phyloP scores from a whole-genome alignment of 345 rosid species.

The Firmiana major region DNA sequence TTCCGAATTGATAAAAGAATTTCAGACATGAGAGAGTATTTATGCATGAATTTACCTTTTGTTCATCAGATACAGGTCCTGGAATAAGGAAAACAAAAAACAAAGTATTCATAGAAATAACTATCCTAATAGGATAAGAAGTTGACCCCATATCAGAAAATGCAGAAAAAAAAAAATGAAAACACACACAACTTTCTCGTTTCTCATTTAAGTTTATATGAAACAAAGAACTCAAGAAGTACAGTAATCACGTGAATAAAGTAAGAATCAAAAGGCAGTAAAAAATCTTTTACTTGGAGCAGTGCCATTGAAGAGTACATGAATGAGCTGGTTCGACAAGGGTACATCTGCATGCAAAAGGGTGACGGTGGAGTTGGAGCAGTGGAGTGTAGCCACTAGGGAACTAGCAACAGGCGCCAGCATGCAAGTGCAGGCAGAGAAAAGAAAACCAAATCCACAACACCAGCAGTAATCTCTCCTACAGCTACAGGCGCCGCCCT shows the following conservation, averaged over 20 bases:
- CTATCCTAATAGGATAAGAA: no score
- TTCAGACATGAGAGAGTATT: no score
- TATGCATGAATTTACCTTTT: no score
- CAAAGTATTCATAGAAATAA: no score
- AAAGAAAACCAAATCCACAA: no score
- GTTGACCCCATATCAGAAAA: no score
- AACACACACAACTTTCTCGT: not conserved
- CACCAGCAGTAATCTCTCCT: not conserved
- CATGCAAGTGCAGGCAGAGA: not conserved
- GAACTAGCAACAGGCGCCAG: not conserved
- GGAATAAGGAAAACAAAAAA: no score
- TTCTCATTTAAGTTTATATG: not conserved
- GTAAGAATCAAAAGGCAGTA: no score
- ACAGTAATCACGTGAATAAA: conserved; percentile 7
- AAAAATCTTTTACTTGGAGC: not conserved
- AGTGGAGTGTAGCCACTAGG: not conserved
- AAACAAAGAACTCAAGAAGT: not conserved
- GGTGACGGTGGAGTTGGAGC: not conserved
- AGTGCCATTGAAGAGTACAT: not conserved
- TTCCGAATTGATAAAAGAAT: not conserved
- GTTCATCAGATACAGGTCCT: no score
- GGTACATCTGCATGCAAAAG: not conserved
- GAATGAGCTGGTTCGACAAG: not conserved
- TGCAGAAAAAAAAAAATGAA: no score
- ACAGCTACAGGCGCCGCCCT: conserved; percentile 4